phyloP scores from a whole-genome alignment of 805 yeast species.

The Candida hungchunana region DNA sequence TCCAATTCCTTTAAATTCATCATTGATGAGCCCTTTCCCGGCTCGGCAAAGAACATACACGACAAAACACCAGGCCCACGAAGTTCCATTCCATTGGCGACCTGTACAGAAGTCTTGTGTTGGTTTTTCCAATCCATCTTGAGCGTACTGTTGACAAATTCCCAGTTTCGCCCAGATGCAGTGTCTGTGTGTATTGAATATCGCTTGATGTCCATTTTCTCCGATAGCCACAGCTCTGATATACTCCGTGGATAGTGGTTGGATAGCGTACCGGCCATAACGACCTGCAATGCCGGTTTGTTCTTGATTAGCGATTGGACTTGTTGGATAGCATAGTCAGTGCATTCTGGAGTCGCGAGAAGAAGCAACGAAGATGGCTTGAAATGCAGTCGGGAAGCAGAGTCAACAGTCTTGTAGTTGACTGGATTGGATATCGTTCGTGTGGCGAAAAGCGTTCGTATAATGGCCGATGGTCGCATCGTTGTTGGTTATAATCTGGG shows the following conservation, averaged over 20 bases:
- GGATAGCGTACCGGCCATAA: conserved; percentile 2
- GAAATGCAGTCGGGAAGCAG: conserved; percentile 1
- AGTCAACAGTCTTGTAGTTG: no score
- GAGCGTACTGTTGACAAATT: conserved; percentile 2
- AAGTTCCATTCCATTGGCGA: conserved; percentile 7
- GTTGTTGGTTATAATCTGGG: no score
- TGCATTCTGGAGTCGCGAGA: conserved; percentile 3
- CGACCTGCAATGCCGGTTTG: conserved; percentile 2
- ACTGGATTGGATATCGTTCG: no score
- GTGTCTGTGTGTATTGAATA: conserved; percentile 2
- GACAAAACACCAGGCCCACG: conserved; percentile 8
- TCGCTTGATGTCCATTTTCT: not conserved
- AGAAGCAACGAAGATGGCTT: conserved; percentile 6
- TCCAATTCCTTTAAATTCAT: conserved; percentile 3
- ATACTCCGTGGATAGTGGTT: conserved; percentile 1
- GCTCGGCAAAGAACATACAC: conserved; percentile 4
- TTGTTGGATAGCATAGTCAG: conserved; percentile 5
- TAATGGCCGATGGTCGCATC: no score
- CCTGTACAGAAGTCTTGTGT: not conserved
- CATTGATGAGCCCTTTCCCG: not conserved
- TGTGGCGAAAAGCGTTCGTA: no score
- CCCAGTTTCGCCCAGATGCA: conserved; percentile 1
- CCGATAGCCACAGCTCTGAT: conserved; percentile 7
- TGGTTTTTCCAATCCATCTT: not conserved
- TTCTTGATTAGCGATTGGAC: not conserved